phyloP scores from a whole-genome alignment of 768 basidiomycete species.

The Nidularia pulvinata region DNA sequence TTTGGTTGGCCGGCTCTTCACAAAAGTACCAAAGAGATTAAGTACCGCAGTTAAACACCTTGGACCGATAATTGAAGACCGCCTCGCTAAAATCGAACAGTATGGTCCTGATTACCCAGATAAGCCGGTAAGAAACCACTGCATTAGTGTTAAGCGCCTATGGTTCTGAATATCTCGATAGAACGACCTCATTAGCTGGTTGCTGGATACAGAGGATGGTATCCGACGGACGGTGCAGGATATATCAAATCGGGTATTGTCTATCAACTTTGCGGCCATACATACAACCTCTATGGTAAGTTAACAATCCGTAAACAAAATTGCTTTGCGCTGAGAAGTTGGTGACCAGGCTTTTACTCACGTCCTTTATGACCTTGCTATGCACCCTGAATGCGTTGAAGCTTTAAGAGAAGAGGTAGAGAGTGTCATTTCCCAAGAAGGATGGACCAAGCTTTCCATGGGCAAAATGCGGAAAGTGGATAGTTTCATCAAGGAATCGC shows the following conservation, averaged over 20 bases:
- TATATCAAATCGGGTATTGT: conserved; percentile 23
- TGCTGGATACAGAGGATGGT: conserved; percentile 32
- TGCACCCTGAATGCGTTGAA: conserved; percentile 17
- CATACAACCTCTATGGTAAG: conserved; percentile 36
- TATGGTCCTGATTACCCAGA: conserved; percentile 24
- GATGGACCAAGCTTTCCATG: conserved; percentile 26
- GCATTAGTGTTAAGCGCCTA: not conserved
- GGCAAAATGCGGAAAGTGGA: conserved; percentile 32
- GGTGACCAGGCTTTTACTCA: conserved; percentile 19
- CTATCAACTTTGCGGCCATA: conserved; percentile 35
- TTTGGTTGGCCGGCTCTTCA: conserved; percentile 17
- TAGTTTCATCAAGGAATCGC: conserved; percentile 36
- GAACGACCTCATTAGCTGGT: conserved; percentile 48
- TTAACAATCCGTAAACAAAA: not conserved
- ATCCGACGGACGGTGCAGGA: conserved; percentile 25
- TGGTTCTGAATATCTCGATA: conserved; percentile 9
- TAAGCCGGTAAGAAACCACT: conserved; percentile 23
- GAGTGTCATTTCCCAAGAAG: conserved; percentile 20
- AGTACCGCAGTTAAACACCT: conserved; percentile 19
- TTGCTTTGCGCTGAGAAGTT: not conserved
- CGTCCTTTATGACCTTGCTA: conserved; percentile 22
- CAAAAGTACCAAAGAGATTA: conserved; percentile 15
- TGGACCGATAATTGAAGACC: conserved; percentile 25
- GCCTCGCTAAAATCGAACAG: conserved; percentile 21
- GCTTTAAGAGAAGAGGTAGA: conserved; percentile 35